A percentile compares a stretch with the other conserved stretches of the same genome.
phyloP scores from a whole-genome alignment of 2,329 filamentous ascomycete species.

The Metarhizium robertsii region DNA sequence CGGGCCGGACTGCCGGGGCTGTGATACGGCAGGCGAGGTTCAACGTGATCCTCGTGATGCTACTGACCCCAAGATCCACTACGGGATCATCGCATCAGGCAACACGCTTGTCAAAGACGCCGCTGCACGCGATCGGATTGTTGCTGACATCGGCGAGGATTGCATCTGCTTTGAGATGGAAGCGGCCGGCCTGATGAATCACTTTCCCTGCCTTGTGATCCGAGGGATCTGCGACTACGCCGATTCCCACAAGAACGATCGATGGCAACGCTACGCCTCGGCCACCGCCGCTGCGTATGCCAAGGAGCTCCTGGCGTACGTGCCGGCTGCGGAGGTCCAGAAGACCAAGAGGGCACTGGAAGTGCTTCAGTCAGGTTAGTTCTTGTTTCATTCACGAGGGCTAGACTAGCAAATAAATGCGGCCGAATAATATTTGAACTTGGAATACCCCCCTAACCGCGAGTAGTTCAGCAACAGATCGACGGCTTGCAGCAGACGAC shows the following conservation, averaged over 20 bases:
- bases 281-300: slow-evolving; percentile 14
- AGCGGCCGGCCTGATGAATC: neutral
- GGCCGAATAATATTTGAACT: slow-evolving; percentile 1
- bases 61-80: slow-evolving; percentile 6
- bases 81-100: slow-evolving; percentile 6
- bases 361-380: neutral
- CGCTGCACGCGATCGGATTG: slow-evolving; percentile 1
- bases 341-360: slow-evolving; percentile 2
- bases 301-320: slow-evolving; percentile 5
- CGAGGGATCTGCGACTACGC: slow-evolving; percentile 19
- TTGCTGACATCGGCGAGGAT: neutral
- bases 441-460: slow-evolving; percentile 1
- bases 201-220: slow-evolving; percentile 1
- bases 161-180: slow-evolving; percentile 1
- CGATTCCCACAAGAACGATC: slow-evolving; percentile 17
- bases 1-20: neutral
- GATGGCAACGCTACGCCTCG: slow-evolving; percentile 15
- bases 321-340: neutral
- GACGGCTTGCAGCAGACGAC: slow-evolving; percentile 1
- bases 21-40: neutral
- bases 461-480: neutral
- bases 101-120: slow-evolving; percentile 3
- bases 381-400: neutral
- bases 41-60: neutral
- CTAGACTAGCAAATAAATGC: neutral